Evolutionary conservation across 2,329 filamentous ascomycete genomes (phyloP).

Genomic region (Diaporthe humulicola): DNA sequence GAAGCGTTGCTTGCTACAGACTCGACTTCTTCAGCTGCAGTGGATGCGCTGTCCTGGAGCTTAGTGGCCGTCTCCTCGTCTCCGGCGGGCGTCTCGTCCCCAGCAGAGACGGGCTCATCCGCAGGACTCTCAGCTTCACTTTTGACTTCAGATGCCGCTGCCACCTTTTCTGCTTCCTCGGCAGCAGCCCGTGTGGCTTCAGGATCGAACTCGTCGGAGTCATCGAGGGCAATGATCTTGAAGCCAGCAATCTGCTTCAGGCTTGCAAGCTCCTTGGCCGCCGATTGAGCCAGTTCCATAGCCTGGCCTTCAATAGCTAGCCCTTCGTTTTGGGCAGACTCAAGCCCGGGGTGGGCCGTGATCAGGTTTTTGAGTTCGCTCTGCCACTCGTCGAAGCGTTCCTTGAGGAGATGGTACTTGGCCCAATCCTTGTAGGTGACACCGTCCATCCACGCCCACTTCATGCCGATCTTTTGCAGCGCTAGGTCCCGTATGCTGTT

Average conservation of each 20-base stretch:
- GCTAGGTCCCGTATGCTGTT: slow-evolving; percentile 86
- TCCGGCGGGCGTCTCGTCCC: slow-evolving; percentile 47
- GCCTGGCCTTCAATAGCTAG: slow-evolving; percentile 76
- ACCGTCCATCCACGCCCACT: slow-evolving; percentile 95
- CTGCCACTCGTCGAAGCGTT: slow-evolving; percentile 86
- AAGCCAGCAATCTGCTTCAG: slow-evolving; percentile 87
- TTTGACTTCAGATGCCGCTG: slow-evolving; percentile 44
- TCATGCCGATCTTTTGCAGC: slow-evolving; percentile 91
- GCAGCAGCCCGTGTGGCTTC: slow-evolving; percentile 72
- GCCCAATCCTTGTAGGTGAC: slow-evolving; percentile 98
- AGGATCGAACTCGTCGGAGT: slow-evolving; percentile 82
- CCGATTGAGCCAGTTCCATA: slow-evolving; percentile 83
- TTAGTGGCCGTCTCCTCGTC: slow-evolving; percentile 20
- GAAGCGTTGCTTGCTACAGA: not conserved
- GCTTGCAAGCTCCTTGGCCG: slow-evolving; percentile 83
- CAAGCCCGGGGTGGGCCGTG: slow-evolving; percentile 78
- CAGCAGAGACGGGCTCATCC: slow-evolving; percentile 42
- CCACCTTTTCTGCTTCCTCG: slow-evolving; percentile 53
- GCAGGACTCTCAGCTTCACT: slow-evolving; percentile 42
- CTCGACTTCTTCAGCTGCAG: not conserved
- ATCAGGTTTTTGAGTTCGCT: slow-evolving; percentile 83
- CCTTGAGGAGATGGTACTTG: slow-evolving; percentile 91
- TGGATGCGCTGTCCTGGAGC: not conserved
- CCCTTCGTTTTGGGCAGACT: slow-evolving; percentile 73
- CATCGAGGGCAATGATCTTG: slow-evolving; percentile 84